Evolutionary conservation across 2,329 filamentous ascomycete species (phyloP).

Genomic region (Fusarium verticillioides): DNA sequence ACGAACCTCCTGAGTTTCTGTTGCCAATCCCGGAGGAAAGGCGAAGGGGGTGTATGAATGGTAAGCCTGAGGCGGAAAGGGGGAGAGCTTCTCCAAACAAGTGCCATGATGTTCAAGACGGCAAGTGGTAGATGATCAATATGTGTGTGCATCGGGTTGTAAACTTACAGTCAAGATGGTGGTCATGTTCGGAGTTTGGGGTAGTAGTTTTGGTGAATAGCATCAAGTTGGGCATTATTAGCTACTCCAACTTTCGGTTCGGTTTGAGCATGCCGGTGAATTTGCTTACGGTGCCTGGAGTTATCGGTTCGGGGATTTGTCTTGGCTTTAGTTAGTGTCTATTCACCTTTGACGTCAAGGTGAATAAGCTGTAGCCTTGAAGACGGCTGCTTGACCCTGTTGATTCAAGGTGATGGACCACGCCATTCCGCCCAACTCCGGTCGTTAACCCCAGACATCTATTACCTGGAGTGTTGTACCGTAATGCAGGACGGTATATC

Average conservation of each 20-base stretch:
- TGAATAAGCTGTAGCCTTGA: conserved; percentile 1
- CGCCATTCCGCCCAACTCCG: conserved; percentile 33
- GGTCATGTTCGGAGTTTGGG: conserved; percentile 4
- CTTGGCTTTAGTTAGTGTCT: background rate
- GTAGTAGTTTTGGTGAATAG: conserved; percentile 17
- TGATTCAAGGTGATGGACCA: conserved; percentile 4
- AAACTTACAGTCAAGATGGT: background rate
- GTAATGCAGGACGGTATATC: conserved; percentile 17
- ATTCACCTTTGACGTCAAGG: background rate
- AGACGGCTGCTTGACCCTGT: conserved; percentile 14
- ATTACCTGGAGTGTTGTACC: background rate
- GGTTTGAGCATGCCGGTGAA: conserved; percentile 6
- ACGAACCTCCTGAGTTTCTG: conserved; percentile 12
- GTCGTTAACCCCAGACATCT: conserved; percentile 7
- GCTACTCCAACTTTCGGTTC: conserved; percentile 29
- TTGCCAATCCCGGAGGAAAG: conserved; percentile 38
- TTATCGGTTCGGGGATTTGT: conserved; percentile 9
- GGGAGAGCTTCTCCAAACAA: conserved; percentile 7
- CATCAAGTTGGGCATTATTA: conserved; percentile 5
- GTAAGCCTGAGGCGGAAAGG: background rate
- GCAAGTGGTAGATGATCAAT: conserved; percentile 13
- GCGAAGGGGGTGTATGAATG: conserved; percentile 17
- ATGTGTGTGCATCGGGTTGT: conserved; percentile 15
- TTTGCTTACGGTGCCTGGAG: background rate
- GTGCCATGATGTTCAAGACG: conserved; percentile 8